These are phyloP conservation scores for Arctium minus DNA, from an alignment of 129 eudicot genomes.

Conservation along the genomic window DNA sequence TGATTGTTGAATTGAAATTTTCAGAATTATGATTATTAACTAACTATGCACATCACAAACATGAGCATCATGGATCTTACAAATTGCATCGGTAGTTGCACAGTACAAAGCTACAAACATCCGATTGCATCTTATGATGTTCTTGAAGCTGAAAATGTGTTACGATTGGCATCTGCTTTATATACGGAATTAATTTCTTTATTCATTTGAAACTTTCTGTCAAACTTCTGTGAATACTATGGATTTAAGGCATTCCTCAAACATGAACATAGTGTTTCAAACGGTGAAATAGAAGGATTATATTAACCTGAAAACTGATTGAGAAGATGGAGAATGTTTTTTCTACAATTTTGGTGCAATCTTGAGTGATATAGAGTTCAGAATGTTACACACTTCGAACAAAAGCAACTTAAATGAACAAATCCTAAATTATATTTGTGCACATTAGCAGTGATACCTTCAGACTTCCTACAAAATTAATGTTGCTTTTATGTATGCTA, in stretches of 20 bases:
- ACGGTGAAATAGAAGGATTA: neutral
- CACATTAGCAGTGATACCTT: neutral
- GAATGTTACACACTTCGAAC: neutral
- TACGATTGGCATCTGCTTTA: neutral
- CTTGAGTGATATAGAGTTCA: neutral
- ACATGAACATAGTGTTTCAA: neutral
- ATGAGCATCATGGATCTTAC: neutral
- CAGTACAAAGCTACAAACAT: neutral
- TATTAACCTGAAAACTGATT: neutral
- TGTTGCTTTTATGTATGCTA: neutral
- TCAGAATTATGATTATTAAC: neutral
- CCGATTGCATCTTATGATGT: neutral
- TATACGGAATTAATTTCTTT: neutral
- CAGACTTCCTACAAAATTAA: neutral
- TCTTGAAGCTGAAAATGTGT: neutral
- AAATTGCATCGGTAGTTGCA: neutral
- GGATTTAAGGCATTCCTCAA: neutral
- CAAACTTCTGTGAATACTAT: neutral
- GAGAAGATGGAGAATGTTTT: neutral
- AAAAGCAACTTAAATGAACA: neutral
- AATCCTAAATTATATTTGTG: neutral
- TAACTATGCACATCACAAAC: neutral
- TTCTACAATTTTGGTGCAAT: neutral
- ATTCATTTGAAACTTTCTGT: neutral
- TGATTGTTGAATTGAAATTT: neutral